Base-by-base conservation (phyloP, 192 early-diverging fungal genomes). In the Spizellomyces punctatus region DNA sequence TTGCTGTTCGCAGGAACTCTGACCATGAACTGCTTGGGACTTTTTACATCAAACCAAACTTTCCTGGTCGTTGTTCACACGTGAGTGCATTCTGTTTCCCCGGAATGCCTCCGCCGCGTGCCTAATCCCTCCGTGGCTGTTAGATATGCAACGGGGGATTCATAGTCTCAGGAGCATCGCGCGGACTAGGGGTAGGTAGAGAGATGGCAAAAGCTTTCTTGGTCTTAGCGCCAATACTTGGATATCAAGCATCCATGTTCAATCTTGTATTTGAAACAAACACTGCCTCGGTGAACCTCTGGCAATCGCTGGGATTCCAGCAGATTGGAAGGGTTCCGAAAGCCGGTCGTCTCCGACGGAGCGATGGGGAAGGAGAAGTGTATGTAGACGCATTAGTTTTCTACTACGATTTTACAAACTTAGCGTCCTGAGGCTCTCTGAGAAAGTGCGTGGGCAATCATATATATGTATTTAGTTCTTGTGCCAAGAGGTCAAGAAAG, bases 31-130 rank as follows among this genome's bases (percentile, higher is more conserved):
- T 89, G 2, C 45, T 89, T n/a, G 91, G 90, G 10, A 81, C 79
- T 58, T 92, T 91, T 64, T 93, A 93, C 63, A 74, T 92, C 69
- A 92, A 92, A 75, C 91, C 90, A 6, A 94, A 94, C 72, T 94
- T 85, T 68, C 91, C 91, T 36, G 92, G 89, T n/a, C 76, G 88
- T 58, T 90, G 83, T 50, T 80, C 79, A 1, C 84, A 91, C 81
- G 88, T 93, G 48, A 44, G 42, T 63, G 19, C 19, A 9, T 36
- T 10, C 42, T 67, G 36, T 54, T 41, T 36, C 16, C 17, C 44
- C 22, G 36, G 36, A 48, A 50, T 14, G 41, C 17, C n/a, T 21
- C 17, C 42, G n/a, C 36, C 27, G 10, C 54, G 42, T 19, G 6
- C 58, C 22, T 47, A 5, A 10, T 12, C 41, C 42, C 45, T 42